Base-by-base conservation (phyloP, 1,284 basidiomycete genomes). In the Apiotrichum sp. region DNA sequence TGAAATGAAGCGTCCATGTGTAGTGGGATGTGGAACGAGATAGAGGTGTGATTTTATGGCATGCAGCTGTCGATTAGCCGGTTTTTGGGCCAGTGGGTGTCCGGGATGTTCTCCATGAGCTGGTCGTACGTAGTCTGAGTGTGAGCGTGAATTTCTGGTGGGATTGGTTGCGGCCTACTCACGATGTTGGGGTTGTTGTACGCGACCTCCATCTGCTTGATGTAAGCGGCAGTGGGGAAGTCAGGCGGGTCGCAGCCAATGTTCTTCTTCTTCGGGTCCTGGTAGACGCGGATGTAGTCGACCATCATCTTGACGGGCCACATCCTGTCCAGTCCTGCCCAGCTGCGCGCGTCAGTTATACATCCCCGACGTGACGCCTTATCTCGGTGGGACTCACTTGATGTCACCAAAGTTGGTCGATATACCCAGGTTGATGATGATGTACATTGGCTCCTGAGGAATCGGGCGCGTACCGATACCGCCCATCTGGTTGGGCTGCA, bases 401-500 rank as follows among this genome's bases (percentile, higher is more conserved):
- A 90, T 82, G 4, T 63, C 55, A 40, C 86, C 86, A 66, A 93
- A 93, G 68, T 87, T 86, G 29, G 78, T 75, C 3, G 88, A 91
- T 73, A 93, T 85, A 51, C 88, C 90, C 66, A 95, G 76, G 70
- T 76, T 74, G 52, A 74, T 58, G 47, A 76, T 68, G n/a, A 74
- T 52, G 52, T 74, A 76, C 86, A 93, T 84, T 6, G 90, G 89
- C 71, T 93, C 92, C 66, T 88, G 83, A 0, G 91, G 84, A 33
- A 97, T 80, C 1, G 85, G 83, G 44, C 93, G 80, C 34, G 82
- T 80, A 1, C 84, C 78, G 56, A 96, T 89, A 63, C 89, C 78
- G 3, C 85, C 84, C 1, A 68, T 62, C 0, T 78, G 52, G 70
- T 96, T 89, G 0, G 86, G 81, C 6, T 77, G 84, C 78, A 95